Base-by-base conservation (phyloP, 2,329 filamentous ascomycete species). In the Fusarium succisae region DNA sequence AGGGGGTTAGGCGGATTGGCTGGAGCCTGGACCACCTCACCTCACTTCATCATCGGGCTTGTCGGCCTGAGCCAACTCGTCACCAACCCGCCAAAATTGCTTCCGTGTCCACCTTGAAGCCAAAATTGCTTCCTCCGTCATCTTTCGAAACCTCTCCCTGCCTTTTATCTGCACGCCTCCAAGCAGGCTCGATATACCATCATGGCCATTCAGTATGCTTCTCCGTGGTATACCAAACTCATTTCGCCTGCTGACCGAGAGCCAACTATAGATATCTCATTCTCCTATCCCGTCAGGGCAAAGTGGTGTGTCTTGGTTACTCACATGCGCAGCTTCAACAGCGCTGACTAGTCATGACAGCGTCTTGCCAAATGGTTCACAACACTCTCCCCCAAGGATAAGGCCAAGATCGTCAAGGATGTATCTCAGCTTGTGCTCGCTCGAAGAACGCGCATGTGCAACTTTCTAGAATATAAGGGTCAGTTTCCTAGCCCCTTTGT, bases 391-490 rank as follows among this genome's bases (percentile, higher is more conserved):
- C 96, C 96, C 74, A 98, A 93, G 85, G 96, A 99, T 82, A 99
- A 99, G 87, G 96, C 96, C 85, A 99, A 99, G 89, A 98, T 99
- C 82, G 96, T 99, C 89, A 99, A 99, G 86, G 96, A 99, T 88
- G 96, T 99, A 80, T 95, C 96, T 70, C 96, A 98, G 85, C 93
- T 98, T 56, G 96, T 99, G 78, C 92, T 99, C 77, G 96, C 96
- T 73, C 91, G 96, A 78, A 91, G 96, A 81, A 98, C 96, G 69
- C 94, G 96, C 83, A 99, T 99, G 96, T 99, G 96, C 90, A 99
- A 99, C 86, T 99, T 99, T 85, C 90, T 99, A 70, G 96, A 99
- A 83, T 99, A 99, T 85, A 99, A 99, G 91, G 96, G 96, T 97
- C 77, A 55, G 82, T 73, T 70, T 54, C 30, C 59, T 39, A 28